Evolutionary conservation across 805 yeast species (phyloP), one percentile per base, ranked within the genome.

Genomic region (Metschnikowia noctiluminum): DNA sequence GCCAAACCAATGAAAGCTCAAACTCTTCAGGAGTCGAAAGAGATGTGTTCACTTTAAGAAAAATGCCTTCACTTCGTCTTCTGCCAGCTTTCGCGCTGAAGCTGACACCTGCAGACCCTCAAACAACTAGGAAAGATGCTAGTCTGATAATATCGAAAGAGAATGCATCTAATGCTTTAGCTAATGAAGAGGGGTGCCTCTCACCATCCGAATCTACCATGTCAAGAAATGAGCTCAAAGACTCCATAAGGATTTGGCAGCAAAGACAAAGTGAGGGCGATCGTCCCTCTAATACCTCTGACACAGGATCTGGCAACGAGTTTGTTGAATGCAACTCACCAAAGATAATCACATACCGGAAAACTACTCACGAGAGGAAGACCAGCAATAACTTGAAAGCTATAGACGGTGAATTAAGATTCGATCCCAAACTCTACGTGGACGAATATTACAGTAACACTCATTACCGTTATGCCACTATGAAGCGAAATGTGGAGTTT

Each of bases 401-500:
- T 1, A 34, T 40, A 27, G 53, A 41, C 14, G 34, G 28, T 8
- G 57, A 49, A n/a, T 52, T 48, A 8, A 47, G 49, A 27, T 65
- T 36, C 48, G 81, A 78, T 55, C 59, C 69, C 4, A 75, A 69
- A 46, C 59, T 78, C 7, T 86, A 84, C 58, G 74, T 74, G 7
- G 84, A 79, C 45, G 89, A 84, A 54, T 74, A 70, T 51, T 85
- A 70, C 58, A 66, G 76, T 32, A 81, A 77, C 51, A 81, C 92
- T 0, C 72, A 68, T 12, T 84, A 80, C 60, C 73, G 83, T 45
- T 87, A 75, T 60, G 89, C 97, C 1, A 70, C 83, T 2, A 73
- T 74, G 46, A 58, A 60, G 43, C 53, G 63, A 21, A 68, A 90
- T 60, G 70, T 75, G 6, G 96, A 88, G 35, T 94, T 89, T 64